A percentile compares a stretch with the other conserved stretches of the same genome.
Evolutionary conservation across 805 yeast genomes (phyloP).

Genomic region (Metschnikowia proteae): DNA sequence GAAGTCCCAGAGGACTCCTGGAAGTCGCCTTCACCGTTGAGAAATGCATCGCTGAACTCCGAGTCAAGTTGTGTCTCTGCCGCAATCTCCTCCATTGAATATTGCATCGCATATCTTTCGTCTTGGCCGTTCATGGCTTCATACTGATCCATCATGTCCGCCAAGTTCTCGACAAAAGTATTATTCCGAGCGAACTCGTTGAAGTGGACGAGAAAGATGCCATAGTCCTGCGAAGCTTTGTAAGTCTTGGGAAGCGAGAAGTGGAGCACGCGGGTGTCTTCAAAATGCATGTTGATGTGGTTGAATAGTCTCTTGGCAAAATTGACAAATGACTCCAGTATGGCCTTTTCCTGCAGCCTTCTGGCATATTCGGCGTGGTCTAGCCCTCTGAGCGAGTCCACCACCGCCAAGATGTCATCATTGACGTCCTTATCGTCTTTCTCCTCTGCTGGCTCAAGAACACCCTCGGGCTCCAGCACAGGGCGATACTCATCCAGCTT

Average conservation of each 20-base stretch:
- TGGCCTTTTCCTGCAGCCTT: conserved; percentile 3
- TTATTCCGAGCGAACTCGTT: conserved; percentile 31
- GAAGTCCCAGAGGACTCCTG: conserved; percentile 7
- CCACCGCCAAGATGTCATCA: conserved; percentile 6
- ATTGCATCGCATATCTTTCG: conserved; percentile 6
- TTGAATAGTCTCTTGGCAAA: conserved; percentile 10
- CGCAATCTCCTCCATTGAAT: neutral
- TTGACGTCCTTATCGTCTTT: neutral
- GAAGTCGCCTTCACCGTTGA: conserved; percentile 26
- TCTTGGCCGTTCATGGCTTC: conserved; percentile 7
- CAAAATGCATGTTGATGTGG: conserved; percentile 11
- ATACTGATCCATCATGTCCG: conserved; percentile 13
- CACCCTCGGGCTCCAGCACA: neutral
- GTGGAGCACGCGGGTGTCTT: conserved; percentile 1
- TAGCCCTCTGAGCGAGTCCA: conserved; percentile 7
- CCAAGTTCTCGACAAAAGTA: conserved; percentile 25
- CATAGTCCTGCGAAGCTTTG: conserved; percentile 19
- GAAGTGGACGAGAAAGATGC: conserved; percentile 26
- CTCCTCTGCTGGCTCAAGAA: neutral
- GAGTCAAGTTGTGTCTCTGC: conserved; percentile 18
- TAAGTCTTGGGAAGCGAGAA: neutral
- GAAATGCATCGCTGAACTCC: conserved; percentile 30
- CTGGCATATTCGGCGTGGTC: conserved; percentile 4
- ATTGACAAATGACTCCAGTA: conserved; percentile 8
- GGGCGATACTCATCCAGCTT: conserved; percentile 18